Evolutionary conservation across 352 stramenopile species (phyloP), one percentile per base, ranked within the genome.

Genomic region (Globisporangium spinosum): DNA sequence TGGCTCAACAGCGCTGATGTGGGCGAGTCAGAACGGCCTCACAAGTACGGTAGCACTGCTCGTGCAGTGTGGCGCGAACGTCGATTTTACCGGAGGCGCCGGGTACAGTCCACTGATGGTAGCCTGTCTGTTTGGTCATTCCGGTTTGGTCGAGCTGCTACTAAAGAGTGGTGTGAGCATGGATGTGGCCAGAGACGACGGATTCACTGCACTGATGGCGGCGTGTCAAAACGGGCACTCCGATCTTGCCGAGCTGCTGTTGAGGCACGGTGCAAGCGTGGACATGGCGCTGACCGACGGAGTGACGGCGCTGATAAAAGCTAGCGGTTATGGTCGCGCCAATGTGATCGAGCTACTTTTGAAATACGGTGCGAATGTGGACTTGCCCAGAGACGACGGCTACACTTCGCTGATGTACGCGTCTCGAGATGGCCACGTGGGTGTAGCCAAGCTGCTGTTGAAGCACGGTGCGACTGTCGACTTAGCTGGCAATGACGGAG

Each of bases 321-420:
- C 62, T 15, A 35, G 49, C 9, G 9, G 10, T 9, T 25, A 56
- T 8, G 49, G n/a, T 7, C 49, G n/a, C 49, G 9, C n/a, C 8
- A 27, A 56, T 27, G 49, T 56, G 6, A 56, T 27, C 10, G 49
- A 29, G 49, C 8, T 56, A 13, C n/a, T 56, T 25, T 25, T 56
- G 49, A 27, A 2, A 8, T 25, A 56, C 15, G 9, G n/a, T 27
- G 49, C 49, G 17, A 35, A 35, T 17, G 34, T 35, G 9, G 23
- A 67, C 32, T 34, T 40, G 29, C 10, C 43, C 13, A 22, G 27
- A 60, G 49, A 35, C 13, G 56, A 63, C n/a, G 55, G 55, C 7
- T 20, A 20, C 10, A 69, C 64, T 17, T 22, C 62, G 17, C 49
- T 67, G 47, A 53, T 59, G 29, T 38, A 54, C 34, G 62, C 62